Evolutionary conservation across 768 basidiomycete genomes (phyloP).

Genomic region (Suillus fuscotomentosus): DNA sequence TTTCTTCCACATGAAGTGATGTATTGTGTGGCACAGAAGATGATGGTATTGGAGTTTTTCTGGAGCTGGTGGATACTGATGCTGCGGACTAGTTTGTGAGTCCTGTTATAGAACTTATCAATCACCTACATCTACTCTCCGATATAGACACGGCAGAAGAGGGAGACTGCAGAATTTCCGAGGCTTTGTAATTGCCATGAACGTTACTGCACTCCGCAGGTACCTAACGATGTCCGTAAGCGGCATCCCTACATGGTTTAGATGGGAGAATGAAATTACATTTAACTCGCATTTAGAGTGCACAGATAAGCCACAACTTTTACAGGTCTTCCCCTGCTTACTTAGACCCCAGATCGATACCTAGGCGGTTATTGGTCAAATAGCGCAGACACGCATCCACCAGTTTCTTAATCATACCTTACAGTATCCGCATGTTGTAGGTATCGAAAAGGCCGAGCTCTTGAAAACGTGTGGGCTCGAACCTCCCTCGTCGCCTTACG

Average conservation of each 20-base stretch:
- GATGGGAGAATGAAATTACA: constrained; percentile 36
- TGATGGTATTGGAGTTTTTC: constrained; percentile 46
- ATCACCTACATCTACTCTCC: constrained; percentile 22
- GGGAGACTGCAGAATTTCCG: constrained; percentile 23
- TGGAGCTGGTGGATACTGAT: not conserved
- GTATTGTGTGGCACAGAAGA: constrained; percentile 50
- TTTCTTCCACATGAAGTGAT: constrained; percentile 41
- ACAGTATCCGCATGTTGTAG: constrained; percentile 80
- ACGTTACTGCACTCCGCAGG: constrained; percentile 62
- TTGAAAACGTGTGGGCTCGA: constrained; percentile 79
- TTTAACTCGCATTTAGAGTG: constrained; percentile 87
- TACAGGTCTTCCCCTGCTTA: constrained; percentile 87
- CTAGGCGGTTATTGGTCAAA: constrained; percentile 33
- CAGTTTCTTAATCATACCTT: constrained; percentile 45
- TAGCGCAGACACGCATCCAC: constrained; percentile 7
- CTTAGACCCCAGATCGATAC: constrained; percentile 85
- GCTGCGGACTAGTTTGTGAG: constrained; percentile 2
- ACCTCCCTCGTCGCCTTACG: constrained; percentile 71
- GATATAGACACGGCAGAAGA: constrained; percentile 34
- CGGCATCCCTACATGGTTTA: not conserved
- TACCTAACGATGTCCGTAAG: constrained; percentile 41
- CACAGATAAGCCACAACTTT: constrained; percentile 71
- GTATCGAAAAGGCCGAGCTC: constrained; percentile 82
- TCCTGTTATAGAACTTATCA: constrained; percentile 7
- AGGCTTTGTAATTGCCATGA: constrained; percentile 24